Conservation (phyloP, 1,284 basidiomycete genomes). For the Malassezia vespertilionis region DNA sequence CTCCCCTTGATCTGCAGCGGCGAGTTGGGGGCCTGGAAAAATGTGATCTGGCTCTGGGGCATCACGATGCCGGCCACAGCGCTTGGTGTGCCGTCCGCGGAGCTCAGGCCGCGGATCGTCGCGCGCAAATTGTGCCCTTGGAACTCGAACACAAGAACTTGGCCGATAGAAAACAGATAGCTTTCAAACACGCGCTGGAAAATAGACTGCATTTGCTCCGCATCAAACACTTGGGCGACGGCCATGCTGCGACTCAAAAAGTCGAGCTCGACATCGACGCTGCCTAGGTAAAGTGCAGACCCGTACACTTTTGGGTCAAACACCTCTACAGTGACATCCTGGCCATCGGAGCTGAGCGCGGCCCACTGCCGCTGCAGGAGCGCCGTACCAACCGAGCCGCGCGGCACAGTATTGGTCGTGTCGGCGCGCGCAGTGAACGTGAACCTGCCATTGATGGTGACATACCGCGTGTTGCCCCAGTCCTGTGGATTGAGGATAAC, state of each 20-base stretch:
- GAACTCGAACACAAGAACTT: conserved; percentile 78
- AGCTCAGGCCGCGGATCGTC: conserved; percentile 58
- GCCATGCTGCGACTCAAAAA: conserved; percentile 31
- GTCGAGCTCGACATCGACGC: conserved; percentile 37
- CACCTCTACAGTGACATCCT: conserved; percentile 32
- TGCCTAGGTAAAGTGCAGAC: conserved; percentile 35
- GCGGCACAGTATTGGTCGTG: conserved; percentile 26
- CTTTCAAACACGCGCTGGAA: conserved; percentile 65
- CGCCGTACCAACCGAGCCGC: conserved; percentile 34
- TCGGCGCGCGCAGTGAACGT: conserved; percentile 39
- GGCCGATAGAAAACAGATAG: conserved; percentile 55
- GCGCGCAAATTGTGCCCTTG: conserved; percentile 74
- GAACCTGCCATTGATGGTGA: conserved; percentile 36
- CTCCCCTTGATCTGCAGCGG: conserved; percentile 83
- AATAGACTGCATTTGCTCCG: conserved; percentile 69
- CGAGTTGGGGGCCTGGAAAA: conserved; percentile 71
- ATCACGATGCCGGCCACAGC: conserved; percentile 64
- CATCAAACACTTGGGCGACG: conserved; percentile 50
- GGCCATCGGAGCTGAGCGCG: conserved; percentile 34
- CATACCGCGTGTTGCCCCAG: conserved; percentile 37
- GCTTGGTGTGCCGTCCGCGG: conserved; percentile 48
- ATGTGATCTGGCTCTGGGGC: conserved; percentile 77
- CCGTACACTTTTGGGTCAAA: conserved; percentile 38
- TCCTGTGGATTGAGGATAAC: conserved; percentile 38
- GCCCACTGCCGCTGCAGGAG: conserved; percentile 42